phyloP scores from a whole-genome alignment of 768 basidiomycete genomes.

The Pisolithus tinctorius region DNA sequence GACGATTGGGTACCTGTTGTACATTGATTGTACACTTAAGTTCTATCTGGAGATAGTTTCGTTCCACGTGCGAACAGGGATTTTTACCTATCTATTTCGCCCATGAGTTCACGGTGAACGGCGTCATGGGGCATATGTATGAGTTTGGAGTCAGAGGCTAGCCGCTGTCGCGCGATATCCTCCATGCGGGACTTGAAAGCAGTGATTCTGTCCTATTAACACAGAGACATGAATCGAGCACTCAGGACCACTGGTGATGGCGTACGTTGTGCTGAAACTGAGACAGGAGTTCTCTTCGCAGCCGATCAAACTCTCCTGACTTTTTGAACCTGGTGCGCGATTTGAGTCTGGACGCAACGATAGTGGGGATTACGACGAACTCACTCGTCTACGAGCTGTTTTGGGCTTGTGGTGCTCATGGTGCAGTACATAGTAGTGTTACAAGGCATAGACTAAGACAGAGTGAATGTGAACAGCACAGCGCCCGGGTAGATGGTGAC shows the following conservation, averaged over 20 bases:
- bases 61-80: background rate
- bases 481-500: background rate
- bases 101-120: conserved; percentile 57
- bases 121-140: conserved; percentile 45
- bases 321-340: conserved; percentile 60
- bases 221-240: background rate
- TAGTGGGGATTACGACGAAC: conserved; percentile 7
- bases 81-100: conserved; percentile 65
- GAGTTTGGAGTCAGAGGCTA: conserved; percentile 48
- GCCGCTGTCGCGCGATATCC: conserved; percentile 51
- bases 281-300: conserved; percentile 56
- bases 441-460: background rate
- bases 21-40: background rate
- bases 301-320: conserved; percentile 70
- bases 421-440: background rate
- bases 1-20: conserved; percentile 53
- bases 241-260: conserved; percentile 7
- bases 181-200: conserved; percentile 53
- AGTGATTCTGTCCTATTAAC: conserved; percentile 41
- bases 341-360: background rate
- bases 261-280: conserved; percentile 59
- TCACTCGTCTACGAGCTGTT: conserved; percentile 61
- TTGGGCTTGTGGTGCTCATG: conserved; percentile 52
- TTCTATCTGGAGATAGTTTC: background rate
- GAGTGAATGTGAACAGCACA: background rate